Base-by-base conservation (phyloP, 1,284 basidiomycete genomes). In the Microbotryum intermedium region DNA sequence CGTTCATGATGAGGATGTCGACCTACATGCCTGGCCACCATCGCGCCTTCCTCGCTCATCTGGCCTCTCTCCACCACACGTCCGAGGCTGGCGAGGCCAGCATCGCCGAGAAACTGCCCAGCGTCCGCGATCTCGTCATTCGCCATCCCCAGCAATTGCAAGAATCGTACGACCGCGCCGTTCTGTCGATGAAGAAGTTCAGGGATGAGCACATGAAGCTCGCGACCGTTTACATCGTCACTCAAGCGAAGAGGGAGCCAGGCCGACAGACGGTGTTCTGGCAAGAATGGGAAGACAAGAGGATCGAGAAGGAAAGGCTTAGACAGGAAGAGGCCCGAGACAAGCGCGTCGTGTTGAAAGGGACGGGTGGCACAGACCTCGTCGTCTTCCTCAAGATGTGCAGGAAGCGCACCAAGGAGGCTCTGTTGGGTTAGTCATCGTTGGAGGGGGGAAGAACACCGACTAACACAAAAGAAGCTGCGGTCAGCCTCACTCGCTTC, bases 21-120 rank as follows among this genome's bases (percentile, higher is more conserved):
- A 75, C 78, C 13, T 94, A 93, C 77, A 95, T 95, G 91, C 91
- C 92, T 0, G 82, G 83, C 4, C 86, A 88, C 70, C 94, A 97
- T 75, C 86, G 93, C 48, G 79, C 82, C 21, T 97, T 97, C 78
- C 80, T 97, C 44, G 79, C 81, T 49, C 90, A 95, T 97, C 56
- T 78, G 68, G 56, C 68, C 29, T 63, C 68, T n/a, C 49, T 69
- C 21, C 64, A 64, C 59, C 13, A 79, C n/a, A 73, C 79, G 2
- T 83, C 74, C 78, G 34, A 39, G 11, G 34, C 11, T 39, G 18
- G 13, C 34, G 34, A 39, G 34, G 69, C 84, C 79, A 8, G 79
- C 82, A 30, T 77, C 82, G 66, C 82, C 83, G 1, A 59, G 69
- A 39, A 72, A 70, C 26, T 77, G 82, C 66, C 83, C 83, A 6